Evolutionary conservation across 2,329 filamentous ascomycete species (phyloP), one percentile per base, ranked within the genome.

Genomic region (Calonectria ilicicola): DNA sequence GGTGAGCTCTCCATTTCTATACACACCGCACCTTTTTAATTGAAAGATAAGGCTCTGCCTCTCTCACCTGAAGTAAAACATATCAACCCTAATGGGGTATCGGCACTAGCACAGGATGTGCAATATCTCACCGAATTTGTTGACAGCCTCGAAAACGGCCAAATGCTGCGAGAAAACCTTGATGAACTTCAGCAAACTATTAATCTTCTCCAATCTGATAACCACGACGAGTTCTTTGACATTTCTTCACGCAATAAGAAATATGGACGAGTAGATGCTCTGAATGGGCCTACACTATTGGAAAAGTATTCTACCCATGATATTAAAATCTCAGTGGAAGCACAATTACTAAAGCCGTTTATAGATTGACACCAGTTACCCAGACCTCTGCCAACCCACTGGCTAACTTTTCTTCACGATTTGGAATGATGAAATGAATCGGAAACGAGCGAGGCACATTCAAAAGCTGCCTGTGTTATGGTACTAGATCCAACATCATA

Each of bases 201-300:
- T 58, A 92, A 94, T 72, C 88, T 99, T 29, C 94, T 99, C 90
- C 92, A 94, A 80, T 91, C 90, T 1, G 95, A 98, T 47, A 98
- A 98, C 79, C 91, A 95, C n/a, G 96, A 98, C 76, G 96, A 98
- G 83, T 99, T 98, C 84, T 99, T 97, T 82, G 97, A 99, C 81
- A 93, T 97, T 63, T 94, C 93, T 6, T 94, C 93, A 17, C 89
- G 95, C 65, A 98, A 98, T 85, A 96, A 94, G 86, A 97, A 98
- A 82, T 99, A 98, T 82, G 94, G 95, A 19, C 93, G 95, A 67
- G 97, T 99, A 40, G 95, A 98, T 84, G 94, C 95, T 65, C 88
- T 97, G 82, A 97, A 97, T 82, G 97, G 96, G 0, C 95, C 96
- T 0, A 88, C 95, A 47, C 83, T 99, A 74, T 84, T 99, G n/a